Conservation (phyloP, 192 early-diverging fungal species). For the Entomortierella chlamydospora region DNA sequence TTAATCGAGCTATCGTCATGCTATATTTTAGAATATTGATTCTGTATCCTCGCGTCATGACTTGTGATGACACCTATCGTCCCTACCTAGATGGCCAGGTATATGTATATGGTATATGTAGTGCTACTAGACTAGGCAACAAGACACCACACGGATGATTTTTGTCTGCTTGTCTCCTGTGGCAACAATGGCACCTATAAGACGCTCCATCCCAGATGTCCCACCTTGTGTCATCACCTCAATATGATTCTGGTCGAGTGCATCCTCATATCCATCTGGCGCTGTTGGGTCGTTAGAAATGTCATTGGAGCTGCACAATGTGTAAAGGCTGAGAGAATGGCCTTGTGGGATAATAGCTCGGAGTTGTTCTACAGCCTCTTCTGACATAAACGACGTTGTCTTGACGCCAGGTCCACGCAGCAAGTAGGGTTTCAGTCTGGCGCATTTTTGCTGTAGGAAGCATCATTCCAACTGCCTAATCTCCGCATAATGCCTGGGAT, state of each 20-base stretch:
- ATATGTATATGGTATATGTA: too few relatives aligned
- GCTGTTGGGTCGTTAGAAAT: slow-evolving; percentile 23
- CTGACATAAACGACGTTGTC: slow-evolving; percentile 27
- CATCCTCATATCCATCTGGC: slow-evolving; percentile 39
- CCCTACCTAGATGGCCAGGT: too few relatives aligned
- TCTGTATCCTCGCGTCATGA: too few relatives aligned
- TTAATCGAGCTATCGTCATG: too few relatives aligned
- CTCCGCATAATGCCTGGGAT: slow-evolving; percentile 3
- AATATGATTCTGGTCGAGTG: slow-evolving; percentile 23
- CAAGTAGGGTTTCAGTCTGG: slow-evolving; percentile 10
- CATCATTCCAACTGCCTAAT: slow-evolving; percentile 1
- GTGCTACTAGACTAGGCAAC: too few relatives aligned
- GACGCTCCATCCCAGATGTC: slow-evolving; percentile 21
- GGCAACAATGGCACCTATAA: slow-evolving; percentile 22
- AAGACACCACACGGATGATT: slow-evolving; percentile 12
- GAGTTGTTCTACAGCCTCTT: slow-evolving; percentile 20
- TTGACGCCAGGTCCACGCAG: slow-evolving; percentile 19
- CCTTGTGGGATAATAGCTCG: slow-evolving; percentile 18
- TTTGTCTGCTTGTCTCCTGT: slow-evolving; percentile 20
- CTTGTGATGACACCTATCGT: too few relatives aligned
- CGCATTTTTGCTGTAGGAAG: slow-evolving; percentile 7
- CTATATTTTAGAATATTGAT: too few relatives aligned
- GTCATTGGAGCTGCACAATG: slow-evolving; percentile 26
- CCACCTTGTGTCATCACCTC: slow-evolving; percentile 29
- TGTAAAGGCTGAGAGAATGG: slow-evolving; percentile 18